Conservation (phyloP, 75 land plant genomes). For the Gnetum montanum region DNA sequence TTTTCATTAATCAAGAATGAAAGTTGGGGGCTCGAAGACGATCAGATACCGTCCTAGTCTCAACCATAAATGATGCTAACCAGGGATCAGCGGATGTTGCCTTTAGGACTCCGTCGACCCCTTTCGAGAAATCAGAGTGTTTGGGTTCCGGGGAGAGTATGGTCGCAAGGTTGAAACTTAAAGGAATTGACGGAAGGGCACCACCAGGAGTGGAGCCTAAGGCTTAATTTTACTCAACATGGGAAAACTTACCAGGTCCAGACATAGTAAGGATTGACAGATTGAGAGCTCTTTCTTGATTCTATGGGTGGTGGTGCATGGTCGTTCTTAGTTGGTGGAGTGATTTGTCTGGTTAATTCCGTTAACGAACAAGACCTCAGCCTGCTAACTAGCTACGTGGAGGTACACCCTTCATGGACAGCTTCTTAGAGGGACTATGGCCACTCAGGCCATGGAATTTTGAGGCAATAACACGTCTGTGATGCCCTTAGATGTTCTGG, state of each 20-base stretch:
- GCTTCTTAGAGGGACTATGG: too few species aligned
- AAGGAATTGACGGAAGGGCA: slow-evolving; percentile 27
- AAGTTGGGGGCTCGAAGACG: slow-evolving; percentile 20
- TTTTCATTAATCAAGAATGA: slow-evolving; percentile 24
- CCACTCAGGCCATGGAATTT: too few species aligned
- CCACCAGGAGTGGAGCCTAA: slow-evolving; percentile 20
- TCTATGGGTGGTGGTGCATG: slow-evolving; percentile 26
- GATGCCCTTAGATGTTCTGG: too few species aligned
- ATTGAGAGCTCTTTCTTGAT: slow-evolving; percentile 25
- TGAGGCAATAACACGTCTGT: too few species aligned
- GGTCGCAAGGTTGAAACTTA: slow-evolving; percentile 28
- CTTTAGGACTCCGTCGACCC: slow-evolving; percentile 12
- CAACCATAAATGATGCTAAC: slow-evolving; percentile 25
- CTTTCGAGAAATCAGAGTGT: slow-evolving; percentile 20
- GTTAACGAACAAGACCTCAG: slow-evolving; percentile 65
- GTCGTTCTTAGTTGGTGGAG: slow-evolving; percentile 31
- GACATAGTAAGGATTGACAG: slow-evolving; percentile 22
- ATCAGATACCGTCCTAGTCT: slow-evolving; percentile 18
- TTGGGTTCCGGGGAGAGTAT: slow-evolving; percentile 23
- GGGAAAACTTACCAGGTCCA: slow-evolving; percentile 17
- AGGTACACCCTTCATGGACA: too few species aligned
- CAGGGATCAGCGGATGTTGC: slow-evolving; percentile 27
- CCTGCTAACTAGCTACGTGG: slow-evolving; percentile 48
- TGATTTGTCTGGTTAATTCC: slow-evolving; percentile 59
- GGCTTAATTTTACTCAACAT: slow-evolving; percentile 22